Evolutionary conservation across 345 rosid genomes (phyloP), one percentile per base, ranked within the genome.

Genomic region (Firmiana major): DNA sequence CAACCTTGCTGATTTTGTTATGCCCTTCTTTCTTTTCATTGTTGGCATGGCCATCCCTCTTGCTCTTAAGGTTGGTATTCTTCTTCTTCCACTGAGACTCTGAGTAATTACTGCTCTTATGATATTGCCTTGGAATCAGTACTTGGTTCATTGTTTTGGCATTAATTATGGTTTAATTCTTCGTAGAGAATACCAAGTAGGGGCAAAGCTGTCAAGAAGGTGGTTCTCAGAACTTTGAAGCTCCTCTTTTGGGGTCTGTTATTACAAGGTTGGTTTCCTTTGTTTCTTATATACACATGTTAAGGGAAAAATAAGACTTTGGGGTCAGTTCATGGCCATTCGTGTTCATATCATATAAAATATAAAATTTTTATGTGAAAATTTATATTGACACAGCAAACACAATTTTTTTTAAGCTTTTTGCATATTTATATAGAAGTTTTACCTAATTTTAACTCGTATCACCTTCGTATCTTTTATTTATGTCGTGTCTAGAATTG

Each of bases 41-140:
- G 98, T 94, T 17, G 98, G 98, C 13, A 88, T 93, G 88, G 90
- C 98, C 83, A 85, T 93, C 63, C 87, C 98, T 9, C 98, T 94
- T 67, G 84, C 98, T 83, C 80, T 94, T 5, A 94, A 92, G 93
- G 98, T 94, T 51, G 9, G 42, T 19, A 8, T 31, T 42, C 19
- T 22, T 22, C 55, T 48, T 6, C 26, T 55, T 36, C 4, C 53
- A 45, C 13, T 11, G 45, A 12, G 28, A 67, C 34, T 31, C 17
- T 68, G 28, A 4, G 4, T 21, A 40, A 46, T 43, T 63, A n/a
- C 26, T 48, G 38, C 34, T 34, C 26, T 6, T 63, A 3, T 49
- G 42, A 46, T 46, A 9, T 46, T 63, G 55, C 7, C 66, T 75
- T 64, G 9, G 42, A 62, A 15, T 11, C 31, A 31, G 9, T 49